Evolutionary conservation across 805 yeast species (phyloP), one percentile per base, ranked within the genome.

Genomic region (Danielia reshetovae): DNA sequence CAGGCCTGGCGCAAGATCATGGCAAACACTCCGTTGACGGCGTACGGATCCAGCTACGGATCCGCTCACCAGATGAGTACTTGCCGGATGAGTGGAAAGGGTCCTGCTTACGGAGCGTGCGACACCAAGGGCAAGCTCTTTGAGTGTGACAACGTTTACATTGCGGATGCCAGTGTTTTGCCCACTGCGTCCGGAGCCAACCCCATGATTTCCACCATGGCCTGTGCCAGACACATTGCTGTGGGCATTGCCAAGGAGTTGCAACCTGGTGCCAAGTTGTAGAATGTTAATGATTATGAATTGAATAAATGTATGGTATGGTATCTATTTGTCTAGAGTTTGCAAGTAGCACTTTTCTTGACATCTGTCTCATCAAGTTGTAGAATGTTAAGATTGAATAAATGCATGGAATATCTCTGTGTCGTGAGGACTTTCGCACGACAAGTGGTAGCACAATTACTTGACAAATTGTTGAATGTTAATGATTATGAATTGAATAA

Each of bases 61-160:
- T 57, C 68, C 2, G 79, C 79, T 11, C 79, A 74, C 51, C 79
- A 74, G 49, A 73, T 74, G 78, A 60, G 70, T 28, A 46, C 70
- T 7, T 71, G 77, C 51, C 60, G 78, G 32, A 71, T 73, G 65
- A 51, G 63, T n/a, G 75, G 77, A 7, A 59, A 60, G 36, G 69
- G 68, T 4, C 68, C 77, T 9, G 30, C 38, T 7, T 43, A 62
- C 31, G 72, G 74, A 2, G 75, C 77, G 4, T 62, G 65, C 27
- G 72, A 70, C 38, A 45, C 42, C 6, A 55, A 51, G 10, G 79
- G 78, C 12, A 65, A 61, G 27, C 59, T 73, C 11, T 72, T 58
- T 48, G 79, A 74, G 42, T 63, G 74, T 45, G 51, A 57, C 26
- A 70, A 74, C 44, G 63, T 74, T 19, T 70, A 60, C 40, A 69